Evolutionary conservation across 768 basidiomycete species (phyloP).

Genomic region (Hebeloma cylindrosporum): DNA sequence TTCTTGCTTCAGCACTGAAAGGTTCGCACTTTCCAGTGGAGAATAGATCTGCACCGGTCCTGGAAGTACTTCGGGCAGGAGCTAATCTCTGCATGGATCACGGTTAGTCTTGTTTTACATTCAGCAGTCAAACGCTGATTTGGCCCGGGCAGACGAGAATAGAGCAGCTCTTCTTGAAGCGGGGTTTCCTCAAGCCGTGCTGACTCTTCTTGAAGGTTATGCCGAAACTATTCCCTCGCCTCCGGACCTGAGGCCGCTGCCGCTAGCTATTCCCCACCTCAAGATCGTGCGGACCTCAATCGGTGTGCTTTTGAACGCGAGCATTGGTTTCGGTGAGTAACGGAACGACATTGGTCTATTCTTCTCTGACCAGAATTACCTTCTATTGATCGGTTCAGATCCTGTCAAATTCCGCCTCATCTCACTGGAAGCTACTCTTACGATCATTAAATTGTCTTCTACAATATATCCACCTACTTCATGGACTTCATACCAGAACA

Average conservation of each 20-base stretch:
- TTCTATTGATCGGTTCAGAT: slow-evolving; percentile 42
- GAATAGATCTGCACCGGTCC: slow-evolving; percentile 49
- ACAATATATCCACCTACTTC: slow-evolving; percentile 72
- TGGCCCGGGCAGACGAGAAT: slow-evolving; percentile 60
- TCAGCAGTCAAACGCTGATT: background rate
- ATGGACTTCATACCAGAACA: slow-evolving; percentile 45
- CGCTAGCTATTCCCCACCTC: slow-evolving; percentile 60
- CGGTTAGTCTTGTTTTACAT: slow-evolving; percentile 40
- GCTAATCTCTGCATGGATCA: slow-evolving; percentile 88
- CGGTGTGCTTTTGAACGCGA: slow-evolving; percentile 77
- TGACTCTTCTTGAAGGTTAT: slow-evolving; percentile 71
- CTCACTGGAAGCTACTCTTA: slow-evolving; percentile 66
- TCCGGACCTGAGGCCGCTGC: slow-evolving; percentile 39
- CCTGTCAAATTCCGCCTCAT: slow-evolving; percentile 67
- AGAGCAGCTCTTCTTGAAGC: slow-evolving; percentile 69
- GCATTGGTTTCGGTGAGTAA: slow-evolving; percentile 69
- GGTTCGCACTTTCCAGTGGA: slow-evolving; percentile 46
- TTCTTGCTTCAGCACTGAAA: slow-evolving; percentile 56
- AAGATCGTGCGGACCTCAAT: slow-evolving; percentile 75
- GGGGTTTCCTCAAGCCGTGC: slow-evolving; percentile 64
- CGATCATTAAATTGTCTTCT: slow-evolving; percentile 65
- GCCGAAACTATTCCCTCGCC: slow-evolving; percentile 44
- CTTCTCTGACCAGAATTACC: background rate
- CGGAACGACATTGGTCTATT: background rate
- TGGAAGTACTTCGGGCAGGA: slow-evolving; percentile 73